A percentile compares a stretch with the other conserved stretches of the same genome.
Evolutionary conservation across 1,284 basidiomycete species (phyloP).

Genomic region (Cerioporus squamosus): DNA sequence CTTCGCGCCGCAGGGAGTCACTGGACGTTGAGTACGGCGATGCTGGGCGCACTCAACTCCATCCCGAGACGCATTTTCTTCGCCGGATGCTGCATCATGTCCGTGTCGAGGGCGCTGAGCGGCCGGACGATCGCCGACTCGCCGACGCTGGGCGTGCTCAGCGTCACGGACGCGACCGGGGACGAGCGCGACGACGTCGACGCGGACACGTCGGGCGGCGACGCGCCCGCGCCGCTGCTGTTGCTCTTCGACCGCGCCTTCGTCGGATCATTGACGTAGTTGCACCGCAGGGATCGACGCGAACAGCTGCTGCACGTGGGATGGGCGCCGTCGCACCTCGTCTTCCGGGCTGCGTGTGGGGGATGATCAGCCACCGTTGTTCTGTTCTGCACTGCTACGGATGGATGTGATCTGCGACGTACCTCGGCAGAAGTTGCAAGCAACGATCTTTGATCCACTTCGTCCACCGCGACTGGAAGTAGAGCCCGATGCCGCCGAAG

Average conservation of each 20-base stretch:
- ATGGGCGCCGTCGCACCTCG: constrained; percentile 80
- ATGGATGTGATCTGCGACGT: constrained; percentile 31
- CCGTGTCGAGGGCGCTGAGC: constrained; percentile 40
- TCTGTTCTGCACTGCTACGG: constrained; percentile 9
- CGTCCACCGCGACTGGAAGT: constrained; percentile 13
- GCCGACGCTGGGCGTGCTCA: constrained; percentile 39
- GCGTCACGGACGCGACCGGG: constrained; percentile 47
- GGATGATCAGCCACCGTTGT: constrained; percentile 14
- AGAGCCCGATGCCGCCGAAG: constrained; percentile 67
- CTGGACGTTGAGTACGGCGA: constrained; percentile 27
- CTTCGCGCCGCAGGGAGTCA: too few relatives aligned
- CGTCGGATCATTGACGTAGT: constrained; percentile 72
- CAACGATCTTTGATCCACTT: constrained; percentile 81
- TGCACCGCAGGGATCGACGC: constrained; percentile 71
- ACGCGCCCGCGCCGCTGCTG: constrained; percentile 16
- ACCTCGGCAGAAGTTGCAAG: constrained; percentile 85
- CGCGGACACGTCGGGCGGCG: constrained; percentile 27
- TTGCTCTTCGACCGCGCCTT: constrained; percentile 24
- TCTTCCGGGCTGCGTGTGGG: constrained; percentile 68
- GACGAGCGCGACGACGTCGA: constrained; percentile 39
- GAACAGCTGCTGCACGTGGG: constrained; percentile 80
- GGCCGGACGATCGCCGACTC: constrained; percentile 19
- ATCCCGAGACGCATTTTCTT: constrained; percentile 60
- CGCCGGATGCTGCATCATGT: constrained; percentile 32
- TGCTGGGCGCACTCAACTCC: constrained; percentile 22